Percentiles rank a stretch among this genome's conserved stretches.
Evolutionary conservation across 139 green algal species (phyloP).

Genomic region (Chlamydomonas incerta): DNA sequence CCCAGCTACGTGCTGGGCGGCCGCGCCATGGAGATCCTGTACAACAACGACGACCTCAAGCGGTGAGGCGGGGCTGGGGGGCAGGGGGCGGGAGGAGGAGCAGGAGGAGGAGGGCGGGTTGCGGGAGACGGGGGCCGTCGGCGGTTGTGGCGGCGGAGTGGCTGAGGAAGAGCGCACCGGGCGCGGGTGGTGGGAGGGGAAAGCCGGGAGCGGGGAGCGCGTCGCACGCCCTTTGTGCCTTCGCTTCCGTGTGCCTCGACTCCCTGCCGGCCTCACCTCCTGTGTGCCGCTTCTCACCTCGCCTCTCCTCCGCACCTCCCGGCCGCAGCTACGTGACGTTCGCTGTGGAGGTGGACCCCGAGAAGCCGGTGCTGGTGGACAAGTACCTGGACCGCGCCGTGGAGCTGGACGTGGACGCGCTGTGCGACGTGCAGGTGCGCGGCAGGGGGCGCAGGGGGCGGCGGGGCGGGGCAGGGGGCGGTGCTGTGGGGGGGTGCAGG

Average conservation of each 20-base stretch:
- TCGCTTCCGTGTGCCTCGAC: too few species aligned
- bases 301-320: neutral
- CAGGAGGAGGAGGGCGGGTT: neutral
- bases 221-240: too few species aligned
- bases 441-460: neutral
- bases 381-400: constrained; percentile 94
- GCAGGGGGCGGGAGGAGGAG: neutral
- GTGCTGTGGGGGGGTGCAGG: neutral
- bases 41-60: constrained; percentile 87
- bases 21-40: constrained; percentile 98
- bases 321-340: constrained; percentile 70
- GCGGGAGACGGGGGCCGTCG: neutral
- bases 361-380: constrained; percentile 96
- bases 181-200: too few species aligned
- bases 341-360: constrained; percentile 90
- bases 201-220: too few species aligned
- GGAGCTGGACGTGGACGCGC: constrained; percentile 98
- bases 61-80: constrained; percentile 45
- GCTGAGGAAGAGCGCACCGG: too few species aligned
- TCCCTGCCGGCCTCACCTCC: neutral
- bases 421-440: constrained; percentile 82
- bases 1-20: constrained; percentile 98
- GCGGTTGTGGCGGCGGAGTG: too few species aligned
- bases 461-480: neutral
- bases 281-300: neutral